Evolutionary conservation across 306 rosid species (phyloP).

Genomic region (Citrullus amarus): DNA sequence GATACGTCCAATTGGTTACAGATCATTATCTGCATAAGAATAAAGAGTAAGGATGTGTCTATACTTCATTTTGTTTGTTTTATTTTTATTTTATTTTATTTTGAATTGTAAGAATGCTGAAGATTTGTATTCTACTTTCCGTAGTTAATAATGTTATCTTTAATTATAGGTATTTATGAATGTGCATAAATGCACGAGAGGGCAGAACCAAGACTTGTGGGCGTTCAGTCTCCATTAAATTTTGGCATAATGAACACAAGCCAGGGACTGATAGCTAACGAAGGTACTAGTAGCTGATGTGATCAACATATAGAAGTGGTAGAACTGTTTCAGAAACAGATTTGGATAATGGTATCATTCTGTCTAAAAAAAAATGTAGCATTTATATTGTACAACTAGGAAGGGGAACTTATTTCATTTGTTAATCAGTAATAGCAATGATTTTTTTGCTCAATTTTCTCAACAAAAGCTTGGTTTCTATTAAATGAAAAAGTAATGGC

Average conservation of each 20-base stretch:
- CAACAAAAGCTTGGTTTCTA: background rate
- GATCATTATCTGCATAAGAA: slow-evolving; percentile 28
- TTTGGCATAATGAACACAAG: background rate
- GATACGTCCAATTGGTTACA: slow-evolving; percentile 12
- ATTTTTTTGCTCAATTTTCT: background rate
- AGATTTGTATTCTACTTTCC: background rate
- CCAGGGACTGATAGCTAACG: background rate
- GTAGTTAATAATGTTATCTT: background rate
- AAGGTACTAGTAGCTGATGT: background rate
- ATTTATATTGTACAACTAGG: background rate
- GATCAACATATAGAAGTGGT: background rate
- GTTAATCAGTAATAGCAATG: background rate
- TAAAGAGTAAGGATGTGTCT: background rate
- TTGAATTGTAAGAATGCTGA: background rate
- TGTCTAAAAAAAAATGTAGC: background rate
- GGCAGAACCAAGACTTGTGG: background rate
- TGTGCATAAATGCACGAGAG: background rate
- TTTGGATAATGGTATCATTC: background rate
- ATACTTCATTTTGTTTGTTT: background rate
- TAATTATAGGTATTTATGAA: background rate
- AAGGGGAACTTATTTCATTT: background rate
- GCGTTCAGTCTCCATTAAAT: background rate
- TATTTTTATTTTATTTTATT: background rate
- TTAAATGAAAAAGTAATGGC: background rate
- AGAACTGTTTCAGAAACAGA: background rate